These are phyloP conservation scores for Sporobolus alterniflorus DNA, from an alignment of 202 grass and related monocot genomes.

Conservation along the genomic window DNA sequence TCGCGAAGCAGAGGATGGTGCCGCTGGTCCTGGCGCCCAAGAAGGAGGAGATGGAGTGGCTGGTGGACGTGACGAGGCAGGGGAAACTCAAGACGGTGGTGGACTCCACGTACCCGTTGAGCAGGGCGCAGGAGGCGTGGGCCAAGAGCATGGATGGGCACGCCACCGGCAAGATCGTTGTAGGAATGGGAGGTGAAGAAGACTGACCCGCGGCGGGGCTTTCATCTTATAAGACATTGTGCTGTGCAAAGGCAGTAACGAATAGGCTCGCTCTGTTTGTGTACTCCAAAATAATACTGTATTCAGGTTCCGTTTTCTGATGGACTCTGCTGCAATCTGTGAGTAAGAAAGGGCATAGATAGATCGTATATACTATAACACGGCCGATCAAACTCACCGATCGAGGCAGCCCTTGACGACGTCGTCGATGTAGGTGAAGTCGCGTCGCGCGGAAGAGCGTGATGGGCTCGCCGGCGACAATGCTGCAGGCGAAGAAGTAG, in stretches of 20 bases:
- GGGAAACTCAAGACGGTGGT: constrained; percentile 68
- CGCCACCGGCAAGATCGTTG: constrained; percentile 82
- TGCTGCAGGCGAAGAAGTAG: constrained; percentile 83
- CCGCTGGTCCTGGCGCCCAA: constrained; percentile 56
- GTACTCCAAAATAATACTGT: too few relatives aligned
- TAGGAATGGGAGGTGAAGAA: constrained; percentile 50
- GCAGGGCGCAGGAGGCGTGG: constrained; percentile 71
- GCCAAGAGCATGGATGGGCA: constrained; percentile 77
- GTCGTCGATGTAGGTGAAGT: constrained; percentile 99
- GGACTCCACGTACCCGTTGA: constrained; percentile 63
- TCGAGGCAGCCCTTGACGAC: constrained; percentile 88
- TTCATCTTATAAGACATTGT: too few relatives aligned
- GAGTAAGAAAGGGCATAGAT: too few relatives aligned
- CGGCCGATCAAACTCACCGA: too few relatives aligned
- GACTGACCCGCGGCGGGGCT: too few relatives aligned
- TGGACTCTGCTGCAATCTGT: too few relatives aligned
- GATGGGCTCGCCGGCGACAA: constrained; percentile 84
- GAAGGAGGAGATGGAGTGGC: constrained; percentile 71
- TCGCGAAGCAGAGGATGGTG: constrained; percentile 72
- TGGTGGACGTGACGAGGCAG: constrained; percentile 58
- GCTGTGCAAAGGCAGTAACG: too few relatives aligned
- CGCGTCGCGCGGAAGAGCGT: constrained; percentile 75
- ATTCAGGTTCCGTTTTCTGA: too few relatives aligned
- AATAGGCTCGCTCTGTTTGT: too few relatives aligned
- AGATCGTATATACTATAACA: too few relatives aligned